These are phyloP conservation scores for Globisporangium lucens DNA, from an alignment of 352 stramenopile genomes.

Conservation along the genomic window DNA sequence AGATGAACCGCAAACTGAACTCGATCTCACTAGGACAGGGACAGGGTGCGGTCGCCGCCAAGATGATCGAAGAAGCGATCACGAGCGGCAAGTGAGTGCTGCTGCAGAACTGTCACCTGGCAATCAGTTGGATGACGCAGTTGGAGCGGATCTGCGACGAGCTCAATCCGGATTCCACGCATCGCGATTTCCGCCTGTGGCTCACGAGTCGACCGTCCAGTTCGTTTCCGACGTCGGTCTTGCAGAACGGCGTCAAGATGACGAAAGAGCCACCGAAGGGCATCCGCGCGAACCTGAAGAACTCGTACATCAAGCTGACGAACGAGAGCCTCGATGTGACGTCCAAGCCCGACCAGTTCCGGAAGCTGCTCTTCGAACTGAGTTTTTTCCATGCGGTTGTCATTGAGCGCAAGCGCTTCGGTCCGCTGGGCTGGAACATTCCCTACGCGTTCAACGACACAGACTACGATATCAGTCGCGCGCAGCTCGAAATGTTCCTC, in stretches of 20 bases:
- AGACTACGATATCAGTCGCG: slow-evolving; percentile 73
- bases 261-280: slow-evolving; percentile 92
- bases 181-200: slow-evolving; percentile 93
- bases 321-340: slow-evolving; percentile 46
- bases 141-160: slow-evolving; percentile 92
- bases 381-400: slow-evolving; percentile 62
- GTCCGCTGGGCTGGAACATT: slow-evolving; percentile 88
- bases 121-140: slow-evolving; percentile 91
- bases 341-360: slow-evolving; percentile 28
- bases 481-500: slow-evolving; percentile 91
- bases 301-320: slow-evolving; percentile 89
- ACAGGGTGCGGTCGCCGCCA: slow-evolving; percentile 80
- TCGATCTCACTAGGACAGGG: slow-evolving; percentile 91
- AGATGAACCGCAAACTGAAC: slow-evolving; percentile 80
- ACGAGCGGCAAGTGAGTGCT: slow-evolving; percentile 91
- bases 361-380: slow-evolving; percentile 65
- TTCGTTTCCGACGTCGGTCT: slow-evolving; percentile 81
- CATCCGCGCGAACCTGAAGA: slow-evolving; percentile 86
- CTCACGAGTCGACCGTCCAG: slow-evolving; percentile 77
- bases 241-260: slow-evolving; percentile 94
- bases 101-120: slow-evolving; percentile 91
- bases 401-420: slow-evolving; percentile 87
- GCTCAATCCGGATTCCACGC: slow-evolving; percentile 76
- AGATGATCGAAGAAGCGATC: slow-evolving; percentile 86
- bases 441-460: slow-evolving; percentile 89